These are phyloP conservation scores for Pouteria glomerata DNA, from an alignment of 148 eudicot genomes.

Conservation along the genomic window DNA sequence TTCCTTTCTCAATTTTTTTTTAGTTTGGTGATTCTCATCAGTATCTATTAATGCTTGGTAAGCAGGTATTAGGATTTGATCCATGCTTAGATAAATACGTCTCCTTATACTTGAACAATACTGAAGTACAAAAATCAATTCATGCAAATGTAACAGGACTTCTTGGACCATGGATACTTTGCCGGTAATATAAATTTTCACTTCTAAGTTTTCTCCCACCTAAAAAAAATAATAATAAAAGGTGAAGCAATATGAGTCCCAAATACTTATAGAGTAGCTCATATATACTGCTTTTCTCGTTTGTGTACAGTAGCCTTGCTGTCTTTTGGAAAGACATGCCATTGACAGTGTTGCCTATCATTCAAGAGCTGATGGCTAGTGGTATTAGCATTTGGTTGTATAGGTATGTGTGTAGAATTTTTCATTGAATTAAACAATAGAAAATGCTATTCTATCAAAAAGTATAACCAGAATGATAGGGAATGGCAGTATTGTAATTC, in stretches of 20 bases:
- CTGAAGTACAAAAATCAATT: slow-evolving; percentile 4
- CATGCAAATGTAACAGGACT: neutral
- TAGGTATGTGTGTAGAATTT: slow-evolving; percentile 11
- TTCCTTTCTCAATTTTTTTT: no score
- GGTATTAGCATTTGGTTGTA: slow-evolving; percentile 37
- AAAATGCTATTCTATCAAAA: neutral
- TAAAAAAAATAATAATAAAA: no score
- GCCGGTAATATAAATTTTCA: neutral
- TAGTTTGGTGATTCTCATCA: neutral
- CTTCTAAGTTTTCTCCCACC: no score
- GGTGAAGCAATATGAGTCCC: no score
- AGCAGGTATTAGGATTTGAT: neutral
- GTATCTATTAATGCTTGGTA: neutral
- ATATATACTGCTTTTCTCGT: no score
- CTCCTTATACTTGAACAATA: neutral
- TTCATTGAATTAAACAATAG: neutral
- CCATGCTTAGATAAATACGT: neutral
- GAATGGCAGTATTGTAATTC: neutral
- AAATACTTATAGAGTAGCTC: no score
- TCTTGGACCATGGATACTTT: neutral
- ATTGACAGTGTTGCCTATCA: slow-evolving; percentile 25
- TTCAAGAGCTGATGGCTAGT: slow-evolving; percentile 25
- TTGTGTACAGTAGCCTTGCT: no score
- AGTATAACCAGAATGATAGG: neutral
- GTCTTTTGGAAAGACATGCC: slow-evolving; percentile 15